Conservation (phyloP, 2,329 filamentous ascomycete genomes). For the Apiospora sp. region DNA sequence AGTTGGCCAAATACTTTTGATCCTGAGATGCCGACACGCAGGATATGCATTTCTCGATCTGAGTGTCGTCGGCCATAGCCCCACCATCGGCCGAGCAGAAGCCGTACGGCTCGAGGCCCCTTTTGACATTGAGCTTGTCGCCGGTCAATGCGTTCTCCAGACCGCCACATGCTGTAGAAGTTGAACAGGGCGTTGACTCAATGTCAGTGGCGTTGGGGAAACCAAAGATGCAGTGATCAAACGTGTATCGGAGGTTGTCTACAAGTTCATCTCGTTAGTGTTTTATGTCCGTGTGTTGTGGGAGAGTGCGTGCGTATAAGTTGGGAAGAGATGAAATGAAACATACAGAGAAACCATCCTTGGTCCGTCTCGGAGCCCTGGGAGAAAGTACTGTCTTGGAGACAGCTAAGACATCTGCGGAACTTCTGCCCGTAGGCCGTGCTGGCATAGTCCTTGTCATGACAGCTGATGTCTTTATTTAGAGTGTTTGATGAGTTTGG, state of each 20-base stretch:
- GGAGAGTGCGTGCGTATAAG: background rate
- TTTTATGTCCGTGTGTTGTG: background rate
- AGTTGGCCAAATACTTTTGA: constrained; percentile 57
- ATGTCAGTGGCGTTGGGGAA: constrained; percentile 56
- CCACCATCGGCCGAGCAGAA: constrained; percentile 55
- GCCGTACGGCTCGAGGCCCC: constrained; percentile 47
- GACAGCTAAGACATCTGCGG: constrained; percentile 58
- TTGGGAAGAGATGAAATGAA: background rate
- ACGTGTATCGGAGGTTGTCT: constrained; percentile 63
- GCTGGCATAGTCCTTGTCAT: constrained; percentile 52
- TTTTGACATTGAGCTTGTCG: constrained; percentile 46
- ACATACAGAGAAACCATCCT: constrained; percentile 64
- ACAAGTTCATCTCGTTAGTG: constrained; percentile 24
- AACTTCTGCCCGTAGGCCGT: constrained; percentile 53
- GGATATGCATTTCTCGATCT: constrained; percentile 51
- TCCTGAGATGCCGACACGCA: constrained; percentile 54
- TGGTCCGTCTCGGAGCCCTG: constrained; percentile 60
- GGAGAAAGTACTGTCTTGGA: constrained; percentile 59
- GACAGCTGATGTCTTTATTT: constrained; percentile 56
- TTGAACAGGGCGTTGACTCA: constrained; percentile 58
- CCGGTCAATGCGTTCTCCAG: constrained; percentile 51
- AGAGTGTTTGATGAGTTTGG: constrained; percentile 55
- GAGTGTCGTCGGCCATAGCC: constrained; percentile 43
- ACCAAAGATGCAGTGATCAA: constrained; percentile 61
- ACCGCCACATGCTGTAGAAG: constrained; percentile 57